Percentiles rank a stretch among this genome's conserved stretches.
These are phyloP conservation scores for Carnegiea gigantea DNA, from an alignment of 179 eudicot genomes.

Conservation along the genomic window DNA sequence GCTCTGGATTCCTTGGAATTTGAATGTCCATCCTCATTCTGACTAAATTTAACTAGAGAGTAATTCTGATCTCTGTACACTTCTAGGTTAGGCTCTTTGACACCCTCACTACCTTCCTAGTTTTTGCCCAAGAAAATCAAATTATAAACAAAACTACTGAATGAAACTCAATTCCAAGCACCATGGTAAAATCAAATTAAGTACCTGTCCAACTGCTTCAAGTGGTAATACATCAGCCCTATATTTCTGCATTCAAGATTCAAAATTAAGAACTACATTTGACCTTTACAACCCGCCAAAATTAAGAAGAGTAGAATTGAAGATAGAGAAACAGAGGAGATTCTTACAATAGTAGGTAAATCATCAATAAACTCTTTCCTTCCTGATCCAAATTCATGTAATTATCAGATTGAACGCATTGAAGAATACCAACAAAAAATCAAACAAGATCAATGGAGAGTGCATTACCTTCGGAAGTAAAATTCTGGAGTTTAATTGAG, in stretches of 20 bases:
- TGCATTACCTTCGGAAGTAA: conserved; percentile 48
- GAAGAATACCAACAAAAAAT: background rate
- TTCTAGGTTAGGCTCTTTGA: conserved; percentile 60
- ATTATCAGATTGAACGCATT: background rate
- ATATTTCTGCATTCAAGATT: conserved; percentile 48
- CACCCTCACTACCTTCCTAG: conserved; percentile 46
- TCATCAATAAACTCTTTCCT: conserved; percentile 54
- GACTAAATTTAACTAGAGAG: conserved; percentile 34
- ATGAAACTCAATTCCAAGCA: conserved; percentile 18
- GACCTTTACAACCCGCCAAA: too few relatives aligned
- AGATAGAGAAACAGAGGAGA: background rate
- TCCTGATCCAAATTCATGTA: conserved; percentile 40
- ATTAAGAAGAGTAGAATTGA: too few relatives aligned
- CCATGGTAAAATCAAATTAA: background rate
- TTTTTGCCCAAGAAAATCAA: conserved; percentile 13
- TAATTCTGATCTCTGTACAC: conserved; percentile 67
- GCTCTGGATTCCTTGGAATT: conserved; percentile 32
- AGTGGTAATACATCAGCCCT: conserved; percentile 60
- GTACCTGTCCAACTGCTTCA: conserved; percentile 62
- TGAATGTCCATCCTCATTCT: conserved; percentile 25
- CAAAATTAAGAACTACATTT: background rate
- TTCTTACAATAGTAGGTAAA: conserved; percentile 65
- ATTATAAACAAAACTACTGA: background rate
- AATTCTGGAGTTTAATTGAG: conserved; percentile 42
- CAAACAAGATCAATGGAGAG: background rate